phyloP scores from a whole-genome alignment of 78 protist species.

The Dictyostelium brefeldianum region DNA sequence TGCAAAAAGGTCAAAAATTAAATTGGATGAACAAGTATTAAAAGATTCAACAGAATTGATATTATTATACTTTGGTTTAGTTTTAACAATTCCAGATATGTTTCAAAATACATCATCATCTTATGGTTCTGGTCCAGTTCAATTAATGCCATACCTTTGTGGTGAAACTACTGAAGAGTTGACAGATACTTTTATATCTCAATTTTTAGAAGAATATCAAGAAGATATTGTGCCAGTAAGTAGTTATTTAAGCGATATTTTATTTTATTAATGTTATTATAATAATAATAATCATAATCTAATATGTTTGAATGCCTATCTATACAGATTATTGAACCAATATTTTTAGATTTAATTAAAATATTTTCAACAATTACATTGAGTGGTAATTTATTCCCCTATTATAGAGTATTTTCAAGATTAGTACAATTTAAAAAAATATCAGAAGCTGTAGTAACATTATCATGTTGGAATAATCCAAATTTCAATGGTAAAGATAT shows the following conservation, averaged over 20 bases:
- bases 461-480: conserved; percentile 26
- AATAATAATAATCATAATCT: neutral
- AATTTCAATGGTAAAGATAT: conserved; percentile 46
- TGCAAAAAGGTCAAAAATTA: conserved; percentile 10
- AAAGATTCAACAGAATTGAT: conserved; percentile 41
- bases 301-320: neutral
- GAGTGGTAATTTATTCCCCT: conserved; percentile 35
- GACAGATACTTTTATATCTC: conserved; percentile 28
- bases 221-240: conserved; percentile 46
- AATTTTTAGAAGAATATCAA: conserved; percentile 24
- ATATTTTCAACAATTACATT: conserved; percentile 11
- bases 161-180: conserved; percentile 53
- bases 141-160: conserved; percentile 37
- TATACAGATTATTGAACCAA: conserved; percentile 58
- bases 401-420: conserved; percentile 37
- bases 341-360: conserved; percentile 11
- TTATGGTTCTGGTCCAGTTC: conserved; percentile 55
- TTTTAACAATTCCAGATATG: conserved; percentile 66
- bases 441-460: conserved; percentile 33
- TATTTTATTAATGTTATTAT: neutral
- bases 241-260: neutral
- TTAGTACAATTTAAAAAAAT: conserved; percentile 61
- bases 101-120: conserved; percentile 28
- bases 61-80: conserved; percentile 44
- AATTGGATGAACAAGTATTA: neutral